Conservation (phyloP, 2,329 filamentous ascomycete genomes). For the Colletotrichum incanum region DNA sequence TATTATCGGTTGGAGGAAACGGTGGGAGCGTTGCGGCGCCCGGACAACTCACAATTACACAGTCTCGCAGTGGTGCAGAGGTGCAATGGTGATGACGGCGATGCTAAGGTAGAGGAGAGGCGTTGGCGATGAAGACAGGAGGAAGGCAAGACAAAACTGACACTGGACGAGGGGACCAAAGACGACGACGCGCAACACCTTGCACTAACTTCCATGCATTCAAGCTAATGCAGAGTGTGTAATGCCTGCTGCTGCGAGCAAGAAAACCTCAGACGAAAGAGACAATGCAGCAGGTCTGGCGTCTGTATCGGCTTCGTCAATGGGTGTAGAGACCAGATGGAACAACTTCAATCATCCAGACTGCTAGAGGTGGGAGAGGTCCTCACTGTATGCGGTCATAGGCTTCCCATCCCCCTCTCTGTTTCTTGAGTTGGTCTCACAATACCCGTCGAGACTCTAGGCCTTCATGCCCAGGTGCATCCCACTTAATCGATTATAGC, state of each 20-base stretch:
- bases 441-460: not conserved
- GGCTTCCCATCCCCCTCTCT: not conserved
- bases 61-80: not conserved
- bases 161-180: not conserved
- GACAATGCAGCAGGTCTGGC: slow-evolving; percentile 17
- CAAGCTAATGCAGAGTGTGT: slow-evolving; percentile 21
- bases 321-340: slow-evolving; percentile 3
- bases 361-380: not conserved
- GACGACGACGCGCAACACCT: slow-evolving; percentile 26
- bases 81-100: slow-evolving; percentile 5
- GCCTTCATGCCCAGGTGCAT: slow-evolving; percentile 1
- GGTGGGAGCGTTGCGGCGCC: slow-evolving; percentile 25
- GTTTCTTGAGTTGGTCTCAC: not conserved
- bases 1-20: slow-evolving; percentile 14
- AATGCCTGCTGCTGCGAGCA: slow-evolving; percentile 11
- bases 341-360: not conserved
- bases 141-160: not conserved
- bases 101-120: slow-evolving; percentile 4
- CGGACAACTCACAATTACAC: slow-evolving; percentile 17
- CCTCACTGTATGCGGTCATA: not conserved
- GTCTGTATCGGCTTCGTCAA: slow-evolving; percentile 23
- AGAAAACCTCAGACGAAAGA: slow-evolving; percentile 33
- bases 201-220: slow-evolving; percentile 24
- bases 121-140: slow-evolving; percentile 11
- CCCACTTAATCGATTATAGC: slow-evolving; percentile 8